A percentile compares a stretch with the other conserved stretches of the same genome.
Evolutionary conservation across 192 early-diverging fungal genomes (phyloP).

Genomic region (Gonapodya prolifera): DNA sequence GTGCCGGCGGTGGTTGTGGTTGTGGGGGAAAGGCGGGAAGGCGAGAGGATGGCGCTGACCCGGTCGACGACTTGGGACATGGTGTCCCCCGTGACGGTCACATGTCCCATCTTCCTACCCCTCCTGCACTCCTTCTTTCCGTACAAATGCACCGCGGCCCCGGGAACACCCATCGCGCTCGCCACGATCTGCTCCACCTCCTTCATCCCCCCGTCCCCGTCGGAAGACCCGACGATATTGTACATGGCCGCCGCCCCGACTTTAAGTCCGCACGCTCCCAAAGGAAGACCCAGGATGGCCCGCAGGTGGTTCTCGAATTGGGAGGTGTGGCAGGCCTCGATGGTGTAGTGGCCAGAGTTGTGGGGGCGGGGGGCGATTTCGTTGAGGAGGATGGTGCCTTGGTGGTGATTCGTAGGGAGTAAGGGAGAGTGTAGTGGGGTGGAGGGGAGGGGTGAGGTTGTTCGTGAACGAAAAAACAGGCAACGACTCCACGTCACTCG

Average conservation of each 20-base stretch:
- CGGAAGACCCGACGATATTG: constrained; percentile 75
- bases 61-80: constrained; percentile 63
- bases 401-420: neutral
- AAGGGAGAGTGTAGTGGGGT: neutral
- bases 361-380: constrained; percentile 98
- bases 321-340: constrained; percentile 92
- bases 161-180: constrained; percentile 60
- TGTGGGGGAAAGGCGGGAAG: constrained; percentile 27
- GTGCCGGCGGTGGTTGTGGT: constrained; percentile 15
- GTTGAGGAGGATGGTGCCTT: constrained; percentile 74
- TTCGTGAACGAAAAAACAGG: neutral
- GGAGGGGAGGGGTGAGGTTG: neutral
- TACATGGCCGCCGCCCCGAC: constrained; percentile 88
- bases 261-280: constrained; percentile 76
- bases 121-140: constrained; percentile 80
- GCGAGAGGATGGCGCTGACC: constrained; percentile 41
- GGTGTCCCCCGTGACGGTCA: constrained; percentile 80
- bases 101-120: constrained; percentile 97
- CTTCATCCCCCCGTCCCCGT: constrained; percentile 27
- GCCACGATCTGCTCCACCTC: constrained; percentile 52
- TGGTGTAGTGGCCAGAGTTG: constrained; percentile 99
- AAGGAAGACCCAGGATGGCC: constrained; percentile 77
- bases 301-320: constrained; percentile 95
- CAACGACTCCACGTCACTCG: neutral
- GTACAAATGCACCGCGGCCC: constrained; percentile 86